Base-by-base conservation (phyloP, 306 rosid species). In the Quercus wislizeni region DNA sequence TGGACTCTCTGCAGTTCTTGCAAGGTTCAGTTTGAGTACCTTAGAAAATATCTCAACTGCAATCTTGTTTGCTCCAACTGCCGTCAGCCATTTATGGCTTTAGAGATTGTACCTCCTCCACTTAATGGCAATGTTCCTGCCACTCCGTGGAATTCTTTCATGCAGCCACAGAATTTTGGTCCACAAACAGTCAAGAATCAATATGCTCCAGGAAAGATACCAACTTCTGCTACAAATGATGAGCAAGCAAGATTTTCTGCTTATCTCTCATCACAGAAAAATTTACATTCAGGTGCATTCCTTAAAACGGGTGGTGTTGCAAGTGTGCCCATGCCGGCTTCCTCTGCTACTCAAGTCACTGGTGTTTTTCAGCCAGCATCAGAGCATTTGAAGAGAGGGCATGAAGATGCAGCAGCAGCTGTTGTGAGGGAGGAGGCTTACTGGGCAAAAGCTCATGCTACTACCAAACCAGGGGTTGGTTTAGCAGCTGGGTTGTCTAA, bases 1-100 rank as follows among this genome's bases (percentile, higher is more conserved):
- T 94, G 99, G 99, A 92, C 97, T 15, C 17, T 52, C 11, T 94
- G 99, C 74, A 59, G 23, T 75, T 62, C 72, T 71, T 92, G 97
- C 90, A 80, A 15, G 73, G 78, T 86, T 67, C 81, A 86, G 35
- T 90, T 83, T 84, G 92, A 94, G 88, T 94, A 90, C 74, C 79
- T 43, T 61, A 74, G 76, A 73, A 28, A 18, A 33, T 83, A 82
- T 83, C 74, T 73, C 49, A 85, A 84, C 76, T 30, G 70, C 81
- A 73, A 19, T 12, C 89, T 94, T 74, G 3, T 71, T 33, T 94
- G 97, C 67, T 12, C 70, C 75, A 64, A 35, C 71, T 94, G 99
- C 80, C 43, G 30, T 7, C 49, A 76, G 78, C 75, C 80, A 71
- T 94, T 94, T 83, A 35, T 62, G 71, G 92, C 99, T 71, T 30